A percentile compares a stretch with the other conserved stretches of the same genome.
Evolutionary conservation across 202 grass and related monocot genomes (phyloP).

Genomic region (Musa balbisiana): DNA sequence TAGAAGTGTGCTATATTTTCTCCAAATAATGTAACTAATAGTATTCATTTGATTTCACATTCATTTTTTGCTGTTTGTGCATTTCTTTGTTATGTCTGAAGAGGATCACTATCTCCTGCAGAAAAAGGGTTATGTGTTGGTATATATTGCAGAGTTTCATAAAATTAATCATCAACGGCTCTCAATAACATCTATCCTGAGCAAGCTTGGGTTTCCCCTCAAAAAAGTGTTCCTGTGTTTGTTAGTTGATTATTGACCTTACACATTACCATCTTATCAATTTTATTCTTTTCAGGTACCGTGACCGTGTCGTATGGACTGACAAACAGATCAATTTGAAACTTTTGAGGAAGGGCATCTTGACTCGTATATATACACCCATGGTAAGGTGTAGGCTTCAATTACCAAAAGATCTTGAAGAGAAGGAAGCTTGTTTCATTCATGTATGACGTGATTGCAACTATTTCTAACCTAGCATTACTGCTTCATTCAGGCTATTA

Average conservation of each 20-base stretch:
- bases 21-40: neutral
- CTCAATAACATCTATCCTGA: neutral
- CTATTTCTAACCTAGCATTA: neutral
- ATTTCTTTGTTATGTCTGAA: neutral
- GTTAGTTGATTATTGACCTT: neutral
- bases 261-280: neutral
- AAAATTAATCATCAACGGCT: neutral
- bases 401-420: neutral
- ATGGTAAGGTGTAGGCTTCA: conserved; percentile 45
- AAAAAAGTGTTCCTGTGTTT: neutral
- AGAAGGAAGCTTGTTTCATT: neutral
- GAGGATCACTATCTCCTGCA: neutral
- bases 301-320: conserved; percentile 85
- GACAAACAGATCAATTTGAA: conserved; percentile 87
- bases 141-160: neutral
- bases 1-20: neutral
- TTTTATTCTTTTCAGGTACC: conserved; percentile 50
- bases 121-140: neutral
- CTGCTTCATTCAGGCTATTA: conserved; percentile 52
- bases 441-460: neutral
- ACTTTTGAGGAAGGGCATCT: conserved; percentile 78
- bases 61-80: neutral
- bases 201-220: neutral
- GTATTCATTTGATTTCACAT: neutral
- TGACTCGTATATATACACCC: conserved; percentile 91